A percentile compares a stretch with the other conserved stretches of the same genome.
These are phyloP conservation scores for Fusarium nygamai DNA, from an alignment of 2,329 filamentous ascomycete species.

Conservation along the genomic window DNA sequence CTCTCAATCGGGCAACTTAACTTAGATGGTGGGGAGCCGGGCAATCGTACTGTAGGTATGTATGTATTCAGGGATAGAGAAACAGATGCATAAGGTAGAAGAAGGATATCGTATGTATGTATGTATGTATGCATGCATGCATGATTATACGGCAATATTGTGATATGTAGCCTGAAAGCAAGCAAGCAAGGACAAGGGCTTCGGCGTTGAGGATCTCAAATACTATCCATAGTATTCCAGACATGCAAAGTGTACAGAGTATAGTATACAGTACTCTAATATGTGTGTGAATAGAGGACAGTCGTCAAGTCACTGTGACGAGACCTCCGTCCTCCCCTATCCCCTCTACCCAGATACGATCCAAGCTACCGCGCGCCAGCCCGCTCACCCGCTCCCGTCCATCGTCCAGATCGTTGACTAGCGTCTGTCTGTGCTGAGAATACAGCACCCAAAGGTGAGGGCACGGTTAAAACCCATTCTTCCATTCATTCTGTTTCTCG, in stretches of 20 bases:
- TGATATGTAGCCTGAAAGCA: background rate
- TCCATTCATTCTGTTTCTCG: background rate
- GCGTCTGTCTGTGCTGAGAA: conserved; percentile 12
- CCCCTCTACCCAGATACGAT: background rate
- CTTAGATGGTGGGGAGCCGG: background rate
- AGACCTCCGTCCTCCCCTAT: background rate
- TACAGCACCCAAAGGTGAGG: background rate
- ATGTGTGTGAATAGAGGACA: background rate
- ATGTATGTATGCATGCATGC: background rate
- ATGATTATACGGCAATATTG: background rate
- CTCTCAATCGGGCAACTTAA: conserved; percentile 26
- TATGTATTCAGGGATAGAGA: background rate
- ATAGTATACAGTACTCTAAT: background rate
- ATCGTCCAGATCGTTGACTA: conserved; percentile 32
- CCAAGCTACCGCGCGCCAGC: conserved; percentile 23
- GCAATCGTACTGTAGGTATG: background rate
- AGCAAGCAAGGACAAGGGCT: background rate
- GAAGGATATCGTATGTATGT: background rate
- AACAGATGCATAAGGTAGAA: background rate
- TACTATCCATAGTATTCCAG: background rate
- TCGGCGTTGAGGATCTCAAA: background rate
- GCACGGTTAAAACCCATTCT: background rate
- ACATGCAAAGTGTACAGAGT: background rate
- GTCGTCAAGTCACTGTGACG: background rate
- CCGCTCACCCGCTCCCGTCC: conserved; percentile 26